Conservation (phyloP, 176 grass and related monocot genomes). For the Aechmea fasciata region DNA sequence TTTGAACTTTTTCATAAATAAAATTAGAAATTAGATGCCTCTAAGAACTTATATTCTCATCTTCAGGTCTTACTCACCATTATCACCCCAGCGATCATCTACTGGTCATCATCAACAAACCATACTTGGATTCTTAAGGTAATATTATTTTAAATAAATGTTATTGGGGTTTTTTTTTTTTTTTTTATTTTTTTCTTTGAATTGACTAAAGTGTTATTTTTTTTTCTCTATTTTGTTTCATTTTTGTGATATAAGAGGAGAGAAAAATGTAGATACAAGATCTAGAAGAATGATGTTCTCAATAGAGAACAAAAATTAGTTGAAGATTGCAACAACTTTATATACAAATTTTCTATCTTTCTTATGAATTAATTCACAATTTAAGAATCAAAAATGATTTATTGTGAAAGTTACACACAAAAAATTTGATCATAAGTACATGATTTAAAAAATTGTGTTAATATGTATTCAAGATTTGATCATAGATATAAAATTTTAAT, state of each 20-base stretch:
- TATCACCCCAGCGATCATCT: conserved; percentile 19
- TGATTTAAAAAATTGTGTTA: too few species aligned
- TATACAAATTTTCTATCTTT: too few species aligned
- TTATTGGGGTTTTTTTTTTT: neutral
- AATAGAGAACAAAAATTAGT: neutral
- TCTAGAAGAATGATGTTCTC: neutral
- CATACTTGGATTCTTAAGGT: neutral
- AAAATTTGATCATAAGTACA: too few species aligned
- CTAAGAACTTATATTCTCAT: conserved; percentile 16
- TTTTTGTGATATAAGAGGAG: neutral
- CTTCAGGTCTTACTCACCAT: conserved; percentile 11
- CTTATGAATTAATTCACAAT: too few species aligned
- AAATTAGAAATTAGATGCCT: neutral
- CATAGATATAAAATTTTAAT: too few species aligned
- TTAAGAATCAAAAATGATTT: too few species aligned
- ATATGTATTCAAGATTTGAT: too few species aligned
- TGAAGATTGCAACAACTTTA: neutral
- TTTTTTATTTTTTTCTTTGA: neutral
- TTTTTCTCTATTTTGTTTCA: neutral
- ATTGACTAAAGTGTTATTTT: neutral
- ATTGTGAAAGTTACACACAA: too few species aligned
- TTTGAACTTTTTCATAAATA: too few species aligned
- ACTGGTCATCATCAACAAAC: conserved; percentile 7
- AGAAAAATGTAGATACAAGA: neutral
- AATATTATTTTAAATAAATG: neutral